Evolutionary conservation across 1,284 basidiomycete genomes (phyloP).

Genomic region (Sporisorium exsertum): DNA sequence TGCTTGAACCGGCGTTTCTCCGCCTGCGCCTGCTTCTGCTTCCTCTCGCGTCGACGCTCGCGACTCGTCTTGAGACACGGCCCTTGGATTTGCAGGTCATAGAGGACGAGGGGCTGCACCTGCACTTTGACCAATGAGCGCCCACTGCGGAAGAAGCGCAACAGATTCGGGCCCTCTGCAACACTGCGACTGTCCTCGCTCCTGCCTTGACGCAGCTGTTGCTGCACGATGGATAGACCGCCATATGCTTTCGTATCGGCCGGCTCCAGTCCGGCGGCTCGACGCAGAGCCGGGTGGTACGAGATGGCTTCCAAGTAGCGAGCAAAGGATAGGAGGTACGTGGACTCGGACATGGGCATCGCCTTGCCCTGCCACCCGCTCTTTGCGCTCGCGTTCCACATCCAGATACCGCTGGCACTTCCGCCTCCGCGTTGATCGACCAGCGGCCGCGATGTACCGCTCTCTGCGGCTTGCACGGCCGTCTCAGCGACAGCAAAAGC

Average conservation of each 20-base stretch:
- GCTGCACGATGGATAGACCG: conserved; percentile 37
- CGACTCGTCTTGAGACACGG: conserved; percentile 44
- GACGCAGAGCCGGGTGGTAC: conserved; percentile 52
- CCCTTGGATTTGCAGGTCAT: conserved; percentile 55
- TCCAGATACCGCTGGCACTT: conserved; percentile 51
- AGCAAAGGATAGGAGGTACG: conserved; percentile 61
- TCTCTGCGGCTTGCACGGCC: conserved; percentile 51
- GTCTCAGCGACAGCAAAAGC: conserved; percentile 58
- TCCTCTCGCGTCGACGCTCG: conserved; percentile 26
- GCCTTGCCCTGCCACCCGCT: conserved; percentile 51
- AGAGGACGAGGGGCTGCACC: conserved; percentile 49
- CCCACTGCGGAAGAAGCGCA: conserved; percentile 55
- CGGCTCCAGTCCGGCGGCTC: conserved; percentile 43
- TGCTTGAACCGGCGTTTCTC: conserved; percentile 32
- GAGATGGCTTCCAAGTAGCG: conserved; percentile 61
- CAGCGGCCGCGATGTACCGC: conserved; percentile 25
- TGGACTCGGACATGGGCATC: conserved; percentile 53
- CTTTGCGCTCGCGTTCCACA: conserved; percentile 53
- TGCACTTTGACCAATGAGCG: conserved; percentile 56
- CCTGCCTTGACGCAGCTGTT: conserved; percentile 42
- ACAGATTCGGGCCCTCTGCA: conserved; percentile 39
- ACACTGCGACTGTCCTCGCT: conserved; percentile 45
- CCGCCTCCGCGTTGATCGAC: conserved; percentile 31
- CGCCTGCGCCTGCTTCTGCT: conserved; percentile 26
- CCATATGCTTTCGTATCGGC: conserved; percentile 32